Conservation (phyloP, 2,329 filamentous ascomycete species). For the Magnaporthales sp. region DNA sequence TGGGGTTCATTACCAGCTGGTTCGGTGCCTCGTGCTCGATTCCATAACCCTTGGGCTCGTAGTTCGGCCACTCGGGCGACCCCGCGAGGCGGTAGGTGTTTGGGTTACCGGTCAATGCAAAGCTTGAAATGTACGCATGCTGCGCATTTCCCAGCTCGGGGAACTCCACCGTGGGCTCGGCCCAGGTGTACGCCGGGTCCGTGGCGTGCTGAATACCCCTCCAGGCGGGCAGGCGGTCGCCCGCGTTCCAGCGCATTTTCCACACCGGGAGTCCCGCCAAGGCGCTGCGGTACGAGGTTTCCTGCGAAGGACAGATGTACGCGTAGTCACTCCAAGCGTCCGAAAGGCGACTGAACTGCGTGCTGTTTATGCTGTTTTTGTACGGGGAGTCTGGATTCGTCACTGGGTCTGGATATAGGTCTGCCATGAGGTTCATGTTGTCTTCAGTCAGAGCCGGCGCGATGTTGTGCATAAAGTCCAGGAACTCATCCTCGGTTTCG, state of each 20-base stretch:
- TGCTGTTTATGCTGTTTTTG: constrained; percentile 24
- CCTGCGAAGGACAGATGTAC: constrained; percentile 21
- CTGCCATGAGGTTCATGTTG: constrained; percentile 24
- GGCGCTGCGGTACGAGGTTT: neutral
- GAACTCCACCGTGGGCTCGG: constrained; percentile 5
- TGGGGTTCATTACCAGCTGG: neutral
- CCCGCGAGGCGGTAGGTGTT: constrained; percentile 40
- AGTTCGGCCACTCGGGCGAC: constrained; percentile 37
- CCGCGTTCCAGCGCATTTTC: neutral
- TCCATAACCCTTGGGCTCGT: neutral
- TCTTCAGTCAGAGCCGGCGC: constrained; percentile 25
- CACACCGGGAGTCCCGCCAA: neutral
- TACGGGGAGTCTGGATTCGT: constrained; percentile 23
- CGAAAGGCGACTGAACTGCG: constrained; percentile 45
- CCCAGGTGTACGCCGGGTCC: constrained; percentile 3
- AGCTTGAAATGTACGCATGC: constrained; percentile 67
- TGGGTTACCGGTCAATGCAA: constrained; percentile 58
- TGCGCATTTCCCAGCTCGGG: neutral
- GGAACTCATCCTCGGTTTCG: constrained; percentile 22
- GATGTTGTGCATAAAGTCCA: constrained; percentile 27
- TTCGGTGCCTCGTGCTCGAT: neutral
- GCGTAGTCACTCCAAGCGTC: constrained; percentile 46
- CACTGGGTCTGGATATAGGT: constrained; percentile 30
- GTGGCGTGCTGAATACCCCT: constrained; percentile 4
- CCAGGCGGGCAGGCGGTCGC: neutral